Base-by-base conservation (phyloP, 2,329 filamentous ascomycete species). In the Hypoxylon rubiginosum region DNA sequence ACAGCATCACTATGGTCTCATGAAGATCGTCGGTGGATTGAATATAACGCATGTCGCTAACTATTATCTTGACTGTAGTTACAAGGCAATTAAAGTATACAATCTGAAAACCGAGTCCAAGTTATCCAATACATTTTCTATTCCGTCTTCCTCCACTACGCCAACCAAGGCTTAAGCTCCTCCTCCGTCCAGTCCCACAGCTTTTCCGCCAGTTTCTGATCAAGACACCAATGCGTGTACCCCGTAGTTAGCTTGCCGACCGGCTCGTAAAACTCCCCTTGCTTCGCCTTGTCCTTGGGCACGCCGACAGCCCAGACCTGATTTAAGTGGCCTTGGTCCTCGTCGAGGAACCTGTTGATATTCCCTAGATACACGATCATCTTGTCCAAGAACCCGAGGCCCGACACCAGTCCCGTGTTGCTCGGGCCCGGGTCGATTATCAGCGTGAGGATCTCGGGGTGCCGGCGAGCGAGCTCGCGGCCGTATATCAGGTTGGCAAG, bases 251-350 rank as follows among this genome's bases (percentile, higher is more conserved):
- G 49, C 10, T 73, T 66, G 0, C 76, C 79, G n/a, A 81, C 72
- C 3, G 79, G 79, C 56, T 75, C 75, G 64, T 81, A 81, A 50
- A 77, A 79, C 51, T 72, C 73, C 7, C 76, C 79, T 26, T 45
- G 69, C 73, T 65, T 70, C 54, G 74, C 71, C 26, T 71, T 67
- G 19, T 63, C 61, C 58, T 61, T 64, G 6, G 58, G 55, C 19
- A 75, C 78, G 19, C 76, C 76, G 11, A 67, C 68, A 32, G 78
- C 79, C 78, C 79, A 83, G 8, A 82, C 58, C 72, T 81, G 77
- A 64, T 78, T 80, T 66, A 75, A 76, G 43, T 76, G 73, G 21
- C 81, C 81, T 56, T 80, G 72, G 50, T 79, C 74, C 15, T 68
- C 46, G 9, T 64, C 30, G 17, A 67, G 49, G 7, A 68, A 55